Evolutionary conservation across 306 rosid species (phyloP).

Genomic region (Quercus dentata): DNA sequence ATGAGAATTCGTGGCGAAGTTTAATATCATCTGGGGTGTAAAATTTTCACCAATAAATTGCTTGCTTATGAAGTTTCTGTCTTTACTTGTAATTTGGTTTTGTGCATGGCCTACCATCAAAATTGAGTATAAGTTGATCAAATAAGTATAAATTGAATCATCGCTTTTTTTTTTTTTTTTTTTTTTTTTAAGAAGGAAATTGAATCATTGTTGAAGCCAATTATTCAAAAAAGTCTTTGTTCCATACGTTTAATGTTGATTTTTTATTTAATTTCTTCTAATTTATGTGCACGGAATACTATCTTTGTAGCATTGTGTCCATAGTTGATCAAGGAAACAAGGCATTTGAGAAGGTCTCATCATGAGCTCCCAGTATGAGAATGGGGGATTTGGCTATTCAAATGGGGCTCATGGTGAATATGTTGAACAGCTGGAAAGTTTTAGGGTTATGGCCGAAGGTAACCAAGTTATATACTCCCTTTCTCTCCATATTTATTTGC

Average conservation of each 20-base stretch:
- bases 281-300: neutral
- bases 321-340: constrained; percentile 16
- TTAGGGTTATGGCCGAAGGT: constrained; percentile 42
- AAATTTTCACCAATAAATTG: neutral
- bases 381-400: constrained; percentile 22
- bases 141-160: neutral
- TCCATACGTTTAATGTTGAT: neutral
- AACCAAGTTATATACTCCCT: neutral
- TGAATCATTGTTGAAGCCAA: neutral
- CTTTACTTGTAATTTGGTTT: neutral
- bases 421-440: constrained; percentile 27
- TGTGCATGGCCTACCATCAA: neutral
- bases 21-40: neutral
- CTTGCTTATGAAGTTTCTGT: neutral
- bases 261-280: neutral
- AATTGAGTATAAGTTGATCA: neutral
- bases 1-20: neutral
- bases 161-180: neutral
- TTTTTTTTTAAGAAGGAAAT: too few species aligned
- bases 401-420: constrained; percentile 38
- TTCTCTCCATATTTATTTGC: neutral
- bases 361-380: constrained; percentile 52
- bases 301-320: constrained; percentile 25
- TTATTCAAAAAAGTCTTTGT: neutral
- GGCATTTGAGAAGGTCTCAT: constrained; percentile 22